phyloP scores from a whole-genome alignment of 2,329 filamentous ascomycete species.

The Verticillium klebahnii region DNA sequence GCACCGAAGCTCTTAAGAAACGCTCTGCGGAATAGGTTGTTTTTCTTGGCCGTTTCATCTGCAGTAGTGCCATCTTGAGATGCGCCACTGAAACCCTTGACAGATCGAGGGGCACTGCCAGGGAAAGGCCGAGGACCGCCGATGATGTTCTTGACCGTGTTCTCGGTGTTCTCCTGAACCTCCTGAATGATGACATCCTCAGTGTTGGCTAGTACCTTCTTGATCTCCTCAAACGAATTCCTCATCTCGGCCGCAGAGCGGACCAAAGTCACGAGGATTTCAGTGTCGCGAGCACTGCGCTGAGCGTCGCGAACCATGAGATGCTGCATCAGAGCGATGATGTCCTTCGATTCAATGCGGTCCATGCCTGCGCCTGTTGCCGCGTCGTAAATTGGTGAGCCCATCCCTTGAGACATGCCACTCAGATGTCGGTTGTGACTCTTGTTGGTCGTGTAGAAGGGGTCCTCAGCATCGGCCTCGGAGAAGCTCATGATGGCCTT shows the following conservation, averaged over 20 bases:
- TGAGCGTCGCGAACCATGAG: slow-evolving; percentile 96
- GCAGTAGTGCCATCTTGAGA: slow-evolving; percentile 47
- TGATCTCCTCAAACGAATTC: slow-evolving; percentile 92
- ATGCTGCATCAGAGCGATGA: slow-evolving; percentile 97
- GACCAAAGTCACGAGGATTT: slow-evolving; percentile 91
- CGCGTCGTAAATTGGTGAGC: slow-evolving; percentile 84
- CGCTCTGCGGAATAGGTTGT: slow-evolving; percentile 87
- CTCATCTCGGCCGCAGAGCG: slow-evolving; percentile 95
- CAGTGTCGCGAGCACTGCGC: slow-evolving; percentile 90
- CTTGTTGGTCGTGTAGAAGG: slow-evolving; percentile 54
- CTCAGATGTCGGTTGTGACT: slow-evolving; percentile 66
- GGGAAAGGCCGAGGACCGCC: slow-evolving; percentile 84
- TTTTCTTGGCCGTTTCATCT: slow-evolving; percentile 64
- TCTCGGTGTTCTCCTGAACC: slow-evolving; percentile 83
- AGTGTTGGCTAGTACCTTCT: slow-evolving; percentile 83
- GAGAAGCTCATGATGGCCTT: slow-evolving; percentile 39
- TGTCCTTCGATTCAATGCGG: slow-evolving; percentile 91
- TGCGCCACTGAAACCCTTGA: slow-evolving; percentile 38
- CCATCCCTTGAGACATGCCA: slow-evolving; percentile 88
- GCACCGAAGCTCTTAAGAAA: slow-evolving; percentile 87
- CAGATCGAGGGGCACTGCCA: slow-evolving; percentile 54
- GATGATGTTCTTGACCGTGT: slow-evolving; percentile 75
- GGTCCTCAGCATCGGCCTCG: slow-evolving; percentile 55
- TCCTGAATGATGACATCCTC: slow-evolving; percentile 85
- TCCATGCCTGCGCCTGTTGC: slow-evolving; percentile 85